Evolutionary conservation across 768 basidiomycete species (phyloP), one percentile per base, ranked within the genome.

Genomic region (Psilocybe sp.): DNA sequence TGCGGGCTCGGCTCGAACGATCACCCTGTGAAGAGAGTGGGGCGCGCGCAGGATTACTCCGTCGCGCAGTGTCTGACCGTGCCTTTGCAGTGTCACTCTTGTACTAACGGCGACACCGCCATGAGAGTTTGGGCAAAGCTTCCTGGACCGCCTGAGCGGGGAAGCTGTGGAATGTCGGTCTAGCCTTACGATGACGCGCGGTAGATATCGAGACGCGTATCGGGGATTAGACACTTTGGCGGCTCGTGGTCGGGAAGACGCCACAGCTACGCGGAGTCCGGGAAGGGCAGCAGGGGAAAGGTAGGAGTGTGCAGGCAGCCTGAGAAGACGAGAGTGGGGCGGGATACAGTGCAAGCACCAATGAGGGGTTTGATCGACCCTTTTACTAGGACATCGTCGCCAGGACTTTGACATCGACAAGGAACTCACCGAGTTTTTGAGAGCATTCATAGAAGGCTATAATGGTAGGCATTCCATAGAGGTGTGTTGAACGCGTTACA

Each of bases 81-180:
- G 62, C 62, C 62, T 63, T 63, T 63, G 62, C 62, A 49, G 40
- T 49, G 34, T 55, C 47, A 46, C 56, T 58, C 20, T 51, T 40
- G 33, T 32, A 28, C 62, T 63, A 36, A 46, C 14, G 58, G 56
- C 56, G 35, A 47, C 46, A 48, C 50, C 55, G 62, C 62, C 62
- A 55, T 50, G 40, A 44, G 48, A 54, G 44, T 51, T 50, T 47
- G 46, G 51, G 54, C 51, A 49, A n/a, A n/a, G 44, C 50, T 33
- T 41, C 48, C 46, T 33, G 34, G 10, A 12, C 18, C 19, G 20
- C 51, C 19, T 32, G 28, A 32, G 32, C 40, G 40, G 34, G 20
- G 18, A 44, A 40, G 49, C 44, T 23, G 46, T 40, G 46, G 23
- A 20, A 51, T 63, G 56, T 63, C 31, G 46, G 56, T 59, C 58